A percentile compares a stretch with the other conserved stretches of the same genome.
These are phyloP conservation scores for Jackrogersella multiformis DNA, from an alignment of 495 filamentous ascomycete genomes.

Conservation along the genomic window DNA sequence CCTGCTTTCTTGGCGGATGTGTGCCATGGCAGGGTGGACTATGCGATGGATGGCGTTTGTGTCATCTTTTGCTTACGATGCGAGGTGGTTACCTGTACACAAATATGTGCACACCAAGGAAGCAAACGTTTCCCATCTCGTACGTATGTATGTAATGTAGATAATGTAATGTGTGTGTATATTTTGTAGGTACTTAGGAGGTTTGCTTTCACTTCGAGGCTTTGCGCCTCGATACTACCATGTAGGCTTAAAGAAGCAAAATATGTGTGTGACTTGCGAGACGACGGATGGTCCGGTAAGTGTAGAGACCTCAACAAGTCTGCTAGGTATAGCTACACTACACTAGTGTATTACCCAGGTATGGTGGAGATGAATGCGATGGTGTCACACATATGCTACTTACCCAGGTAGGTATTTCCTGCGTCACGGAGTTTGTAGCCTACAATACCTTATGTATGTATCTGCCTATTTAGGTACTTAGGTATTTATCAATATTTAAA, in stretches of 20 bases:
- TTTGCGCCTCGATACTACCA: too few relatives aligned
- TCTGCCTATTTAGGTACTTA: too few relatives aligned
- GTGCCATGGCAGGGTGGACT: background rate
- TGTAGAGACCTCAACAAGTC: background rate
- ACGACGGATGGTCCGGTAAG: too few relatives aligned
- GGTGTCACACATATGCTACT: background rate
- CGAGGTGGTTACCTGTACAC: background rate
- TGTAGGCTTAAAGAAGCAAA: too few relatives aligned
- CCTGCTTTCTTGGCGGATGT: constrained; percentile 6
- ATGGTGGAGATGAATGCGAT: background rate
- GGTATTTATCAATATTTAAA: too few relatives aligned
- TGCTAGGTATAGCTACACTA: background rate
- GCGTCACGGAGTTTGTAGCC: background rate
- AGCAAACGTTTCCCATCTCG: background rate
- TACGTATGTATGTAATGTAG: background rate
- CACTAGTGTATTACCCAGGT: background rate
- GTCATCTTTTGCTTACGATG: constrained; percentile 10
- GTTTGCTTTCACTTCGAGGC: too few relatives aligned
- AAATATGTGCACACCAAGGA: background rate
- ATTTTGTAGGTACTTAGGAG: too few relatives aligned
- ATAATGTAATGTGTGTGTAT: too few relatives aligned
- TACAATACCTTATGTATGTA: too few relatives aligned
- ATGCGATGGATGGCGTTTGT: background rate
- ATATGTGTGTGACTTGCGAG: too few relatives aligned
- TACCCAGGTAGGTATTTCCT: background rate